Percentiles rank a stretch among this genome's conserved stretches.
phyloP scores from a whole-genome alignment of 352 stramenopile genomes.

The Elongisporangium senticosum region DNA sequence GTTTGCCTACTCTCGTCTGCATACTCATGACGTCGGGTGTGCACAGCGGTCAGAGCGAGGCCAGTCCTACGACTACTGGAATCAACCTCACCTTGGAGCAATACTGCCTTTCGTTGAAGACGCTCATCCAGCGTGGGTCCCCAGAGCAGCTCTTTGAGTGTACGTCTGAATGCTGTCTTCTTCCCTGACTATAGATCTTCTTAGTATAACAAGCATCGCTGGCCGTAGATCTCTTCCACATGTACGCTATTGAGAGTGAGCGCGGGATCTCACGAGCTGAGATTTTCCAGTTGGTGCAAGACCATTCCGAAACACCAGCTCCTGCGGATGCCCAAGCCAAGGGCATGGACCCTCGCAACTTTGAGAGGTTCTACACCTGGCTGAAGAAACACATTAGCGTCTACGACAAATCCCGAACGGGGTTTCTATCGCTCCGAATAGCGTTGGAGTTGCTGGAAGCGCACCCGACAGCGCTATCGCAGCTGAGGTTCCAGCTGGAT shows the following conservation, averaged over 20 bases:
- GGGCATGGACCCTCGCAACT: slow-evolving; percentile 31
- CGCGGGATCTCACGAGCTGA: slow-evolving; percentile 49
- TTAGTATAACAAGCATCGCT: not conserved
- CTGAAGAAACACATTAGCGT: slow-evolving; percentile 61
- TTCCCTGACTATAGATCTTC: not conserved
- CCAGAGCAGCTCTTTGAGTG: slow-evolving; percentile 51
- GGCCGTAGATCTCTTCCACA: slow-evolving; percentile 43
- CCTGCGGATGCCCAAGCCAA: slow-evolving; percentile 8
- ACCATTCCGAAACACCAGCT: slow-evolving; percentile 30
- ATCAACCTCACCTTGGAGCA: slow-evolving; percentile 39
- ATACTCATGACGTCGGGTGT: not conserved
- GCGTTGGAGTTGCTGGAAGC: slow-evolving; percentile 40
- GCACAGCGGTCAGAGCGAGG: slow-evolving; percentile 4
- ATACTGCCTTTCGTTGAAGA: slow-evolving; percentile 38
- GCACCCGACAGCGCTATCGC: slow-evolving; percentile 32
- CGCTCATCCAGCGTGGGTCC: slow-evolving; percentile 36
- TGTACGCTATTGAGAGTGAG: slow-evolving; percentile 46
- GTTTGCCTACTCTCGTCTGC: not conserved
- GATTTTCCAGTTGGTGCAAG: slow-evolving; percentile 47
- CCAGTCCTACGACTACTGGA: slow-evolving; percentile 2
- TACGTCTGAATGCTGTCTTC: slow-evolving; percentile 12
- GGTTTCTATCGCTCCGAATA: slow-evolving; percentile 24
- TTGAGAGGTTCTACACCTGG: slow-evolving; percentile 69
- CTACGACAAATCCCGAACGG: slow-evolving; percentile 30
- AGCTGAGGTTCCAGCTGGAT: slow-evolving; percentile 43